Evolutionary conservation across 306 rosid genomes (phyloP).

Genomic region (Cicer bijugum): DNA sequence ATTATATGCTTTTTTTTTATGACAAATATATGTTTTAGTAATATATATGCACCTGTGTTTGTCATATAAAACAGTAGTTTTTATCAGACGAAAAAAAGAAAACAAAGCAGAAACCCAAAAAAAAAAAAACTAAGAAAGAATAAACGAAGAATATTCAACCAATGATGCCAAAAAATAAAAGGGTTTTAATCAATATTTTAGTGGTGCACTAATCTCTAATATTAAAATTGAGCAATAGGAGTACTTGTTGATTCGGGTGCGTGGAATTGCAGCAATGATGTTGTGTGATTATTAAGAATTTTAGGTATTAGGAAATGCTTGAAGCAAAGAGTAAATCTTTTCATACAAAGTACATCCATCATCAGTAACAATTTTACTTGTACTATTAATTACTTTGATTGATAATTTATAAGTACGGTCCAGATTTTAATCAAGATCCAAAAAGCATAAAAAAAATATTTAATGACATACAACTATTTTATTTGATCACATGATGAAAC

Average conservation of each 20-base stretch:
- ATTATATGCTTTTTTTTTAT: too few relatives aligned
- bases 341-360: neutral
- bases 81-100: too few relatives aligned
- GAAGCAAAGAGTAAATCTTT: neutral
- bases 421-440: too few relatives aligned
- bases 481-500: neutral
- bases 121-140: neutral
- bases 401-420: too few relatives aligned
- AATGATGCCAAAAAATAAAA: neutral
- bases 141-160: constrained; percentile 19
- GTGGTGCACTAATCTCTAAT: neutral
- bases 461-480: neutral
- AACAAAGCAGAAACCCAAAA: too few relatives aligned
- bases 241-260: neutral
- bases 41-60: neutral
- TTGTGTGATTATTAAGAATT: neutral
- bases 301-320: neutral
- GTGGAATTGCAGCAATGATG: constrained; percentile 26
- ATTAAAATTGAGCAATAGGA: neutral
- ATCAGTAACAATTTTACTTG: neutral
- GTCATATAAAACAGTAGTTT: neutral
- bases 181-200: neutral
- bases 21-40: neutral
- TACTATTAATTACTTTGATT: too few relatives aligned
- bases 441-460: too few relatives aligned